Base-by-base conservation (phyloP, 306 rosid species). In the Biancaea sappan region DNA sequence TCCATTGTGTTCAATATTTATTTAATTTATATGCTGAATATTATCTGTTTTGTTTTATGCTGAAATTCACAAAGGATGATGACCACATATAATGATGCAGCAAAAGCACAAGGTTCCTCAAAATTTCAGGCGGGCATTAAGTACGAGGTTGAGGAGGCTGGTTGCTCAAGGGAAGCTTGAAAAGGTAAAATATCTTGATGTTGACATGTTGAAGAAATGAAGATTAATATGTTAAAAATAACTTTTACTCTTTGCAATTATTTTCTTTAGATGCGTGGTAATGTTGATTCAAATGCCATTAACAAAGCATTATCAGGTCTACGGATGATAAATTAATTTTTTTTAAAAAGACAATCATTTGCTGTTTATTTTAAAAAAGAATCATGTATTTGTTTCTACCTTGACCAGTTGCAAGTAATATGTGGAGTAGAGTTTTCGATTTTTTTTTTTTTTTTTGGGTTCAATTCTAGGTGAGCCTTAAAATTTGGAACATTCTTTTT, bases 161-260 rank as follows among this genome's bases (percentile, higher is more conserved):
- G 97, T 85, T 77, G 50, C 53, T 54, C 91, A 84, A 85, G 96
- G 96, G 60, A 91, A 86, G 80, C 84, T 91, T 54, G 97, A 91
- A 74, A 94, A 91, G 98, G 98, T 89, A 79, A 74, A 64, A 66
- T 71, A 57, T 37, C 70, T 50, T 31, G 6, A 26, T 16, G 43
- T 59, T 59, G 44, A 29, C 9, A 12, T 26, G 22, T 28, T 29
- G 37, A 4, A 57, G 38, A 32, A 59, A 31, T 50, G 61, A 9
- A 57, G 32, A 8, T 37, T 12, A 25, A 66, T 12, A 18, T 37
- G 19, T 15, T 21, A 8, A 58, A 22, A 68, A 46, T 43, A 74
- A 64, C 59, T 38, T 54, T 62, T 22, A 38, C 19, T 46, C 54
- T 22, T 71, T 56, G 53, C 29, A 44, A 16, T 77, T 56, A 57